Evolutionary conservation across 345 rosid genomes (phyloP).

Genomic region (Brassica juncea): DNA sequence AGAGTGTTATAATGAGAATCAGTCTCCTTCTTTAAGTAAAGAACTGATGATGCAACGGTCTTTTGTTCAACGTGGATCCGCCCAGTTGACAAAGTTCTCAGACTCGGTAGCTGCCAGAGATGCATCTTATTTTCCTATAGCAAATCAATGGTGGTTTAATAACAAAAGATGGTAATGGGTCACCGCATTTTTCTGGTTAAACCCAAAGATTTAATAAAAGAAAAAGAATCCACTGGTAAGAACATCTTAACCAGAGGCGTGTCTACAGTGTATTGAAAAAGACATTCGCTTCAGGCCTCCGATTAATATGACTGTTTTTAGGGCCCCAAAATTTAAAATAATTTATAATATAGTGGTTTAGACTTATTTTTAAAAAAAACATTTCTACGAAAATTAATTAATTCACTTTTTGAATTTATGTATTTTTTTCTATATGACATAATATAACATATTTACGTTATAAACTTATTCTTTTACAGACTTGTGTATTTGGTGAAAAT

Average conservation of each 20-base stretch:
- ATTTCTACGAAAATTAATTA: too few species aligned
- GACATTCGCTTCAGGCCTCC: too few species aligned
- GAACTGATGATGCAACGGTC: conserved; percentile 57
- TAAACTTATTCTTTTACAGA: too few species aligned
- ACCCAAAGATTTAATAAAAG: conserved; percentile 45
- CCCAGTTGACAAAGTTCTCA: conserved; percentile 64
- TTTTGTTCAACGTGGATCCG: conserved; percentile 45
- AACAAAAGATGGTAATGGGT: conserved; percentile 44
- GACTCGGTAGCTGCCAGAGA: conserved; percentile 85
- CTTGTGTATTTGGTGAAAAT: too few species aligned
- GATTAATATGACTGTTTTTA: too few species aligned
- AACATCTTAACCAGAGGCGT: not conserved
- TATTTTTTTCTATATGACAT: too few species aligned
- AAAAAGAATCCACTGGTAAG: conserved; percentile 46
- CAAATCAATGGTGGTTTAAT: conserved; percentile 38
- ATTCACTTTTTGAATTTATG: too few species aligned
- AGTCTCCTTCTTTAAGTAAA: conserved; percentile 38
- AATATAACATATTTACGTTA: too few species aligned
- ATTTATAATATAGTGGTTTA: too few species aligned
- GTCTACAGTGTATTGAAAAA: too few species aligned
- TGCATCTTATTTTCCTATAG: conserved; percentile 50
- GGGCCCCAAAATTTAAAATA: too few species aligned
- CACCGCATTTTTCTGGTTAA: conserved; percentile 49
- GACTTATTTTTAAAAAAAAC: too few species aligned
- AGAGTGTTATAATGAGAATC: conserved; percentile 31